A percentile compares a stretch with the other conserved stretches of the same genome.
Evolutionary conservation across 1,284 basidiomycete genomes (phyloP).

Genomic region (Macrocystidia cucumis): DNA sequence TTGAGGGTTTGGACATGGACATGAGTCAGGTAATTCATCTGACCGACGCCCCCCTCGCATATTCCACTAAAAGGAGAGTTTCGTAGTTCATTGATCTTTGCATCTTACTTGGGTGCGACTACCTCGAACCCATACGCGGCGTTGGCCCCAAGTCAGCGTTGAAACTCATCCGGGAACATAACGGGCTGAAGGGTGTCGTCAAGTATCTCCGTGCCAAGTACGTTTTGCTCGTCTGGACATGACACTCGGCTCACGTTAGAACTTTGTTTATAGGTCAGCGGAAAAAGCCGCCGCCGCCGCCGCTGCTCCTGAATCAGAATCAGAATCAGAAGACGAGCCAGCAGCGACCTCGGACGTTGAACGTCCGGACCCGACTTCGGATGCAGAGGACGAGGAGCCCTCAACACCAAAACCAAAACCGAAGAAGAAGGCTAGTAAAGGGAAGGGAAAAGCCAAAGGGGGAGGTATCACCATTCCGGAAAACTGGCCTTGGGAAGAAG

Average conservation of each 20-base stretch:
- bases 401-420: slow-evolving; percentile 18
- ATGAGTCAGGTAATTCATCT: slow-evolving; percentile 71
- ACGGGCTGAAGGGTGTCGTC: slow-evolving; percentile 76
- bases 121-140: slow-evolving; percentile 94
- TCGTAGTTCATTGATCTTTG: slow-evolving; percentile 93
- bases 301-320: slow-evolving; percentile 20
- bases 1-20: slow-evolving; percentile 86
- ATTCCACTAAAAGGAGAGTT: background rate
- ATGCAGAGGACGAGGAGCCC: slow-evolving; percentile 17
- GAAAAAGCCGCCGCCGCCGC: slow-evolving; percentile 48
- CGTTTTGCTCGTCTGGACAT: slow-evolving; percentile 14
- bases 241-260: background rate
- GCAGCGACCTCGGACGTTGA: slow-evolving; percentile 21
- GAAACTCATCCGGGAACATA: slow-evolving; percentile 87
- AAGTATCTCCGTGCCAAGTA: slow-evolving; percentile 78
- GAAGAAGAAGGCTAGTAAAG: slow-evolving; percentile 26
- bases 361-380: slow-evolving; percentile 14
- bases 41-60: too few relatives aligned
- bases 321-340: slow-evolving; percentile 21
- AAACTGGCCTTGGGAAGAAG: slow-evolving; percentile 95
- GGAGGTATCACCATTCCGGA: slow-evolving; percentile 82
- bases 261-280: slow-evolving; percentile 30
- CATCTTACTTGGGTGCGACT: slow-evolving; percentile 96
- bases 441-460: slow-evolving; percentile 52
- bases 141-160: slow-evolving; percentile 94